A percentile compares a stretch with the other conserved stretches of the same genome.
Conservation (phyloP, 1,284 basidiomycete genomes). For the Gymnopus androsaceus region DNA sequence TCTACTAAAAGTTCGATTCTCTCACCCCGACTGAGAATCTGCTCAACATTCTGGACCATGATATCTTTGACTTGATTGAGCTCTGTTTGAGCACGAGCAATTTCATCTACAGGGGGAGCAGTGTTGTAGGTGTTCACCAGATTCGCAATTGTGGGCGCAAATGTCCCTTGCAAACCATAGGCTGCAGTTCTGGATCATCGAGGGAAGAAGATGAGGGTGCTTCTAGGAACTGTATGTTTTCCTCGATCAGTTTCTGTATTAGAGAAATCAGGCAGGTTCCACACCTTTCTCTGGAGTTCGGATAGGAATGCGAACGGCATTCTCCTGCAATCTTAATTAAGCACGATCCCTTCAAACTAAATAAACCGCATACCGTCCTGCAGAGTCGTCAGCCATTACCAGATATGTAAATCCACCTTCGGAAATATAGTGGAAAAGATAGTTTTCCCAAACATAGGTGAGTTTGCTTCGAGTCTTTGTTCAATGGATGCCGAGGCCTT, state of each 20-base stretch:
- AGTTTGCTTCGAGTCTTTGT: slow-evolving; percentile 65
- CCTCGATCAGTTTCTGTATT: slow-evolving; percentile 2
- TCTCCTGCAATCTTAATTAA: slow-evolving; percentile 48
- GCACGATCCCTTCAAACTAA: neutral
- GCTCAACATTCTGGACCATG: slow-evolving; percentile 96
- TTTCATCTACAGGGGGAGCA: slow-evolving; percentile 88
- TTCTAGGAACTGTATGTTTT: slow-evolving; percentile 57
- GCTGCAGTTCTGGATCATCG: slow-evolving; percentile 45
- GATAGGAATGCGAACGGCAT: slow-evolving; percentile 94
- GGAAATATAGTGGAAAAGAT: slow-evolving; percentile 94
- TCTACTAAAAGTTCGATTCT: slow-evolving; percentile 95
- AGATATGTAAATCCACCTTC: slow-evolving; percentile 87
- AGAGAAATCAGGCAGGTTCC: slow-evolving; percentile 5
- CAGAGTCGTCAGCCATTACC: slow-evolving; percentile 91
- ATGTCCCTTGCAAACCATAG: slow-evolving; percentile 70
- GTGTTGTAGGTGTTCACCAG: slow-evolving; percentile 89
- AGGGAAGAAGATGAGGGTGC: slow-evolving; percentile 56
- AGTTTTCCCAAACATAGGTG: slow-evolving; percentile 95
- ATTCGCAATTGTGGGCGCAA: slow-evolving; percentile 64
- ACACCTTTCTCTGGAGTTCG: slow-evolving; percentile 79
- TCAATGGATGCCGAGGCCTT: neutral
- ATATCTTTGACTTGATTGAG: slow-evolving; percentile 94
- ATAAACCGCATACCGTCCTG: slow-evolving; percentile 61
- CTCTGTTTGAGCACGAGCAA: slow-evolving; percentile 87
- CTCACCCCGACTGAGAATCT: slow-evolving; percentile 92